Evolutionary conservation across 306 rosid genomes (phyloP).

Genomic region (Citrullus colocynthis): DNA sequence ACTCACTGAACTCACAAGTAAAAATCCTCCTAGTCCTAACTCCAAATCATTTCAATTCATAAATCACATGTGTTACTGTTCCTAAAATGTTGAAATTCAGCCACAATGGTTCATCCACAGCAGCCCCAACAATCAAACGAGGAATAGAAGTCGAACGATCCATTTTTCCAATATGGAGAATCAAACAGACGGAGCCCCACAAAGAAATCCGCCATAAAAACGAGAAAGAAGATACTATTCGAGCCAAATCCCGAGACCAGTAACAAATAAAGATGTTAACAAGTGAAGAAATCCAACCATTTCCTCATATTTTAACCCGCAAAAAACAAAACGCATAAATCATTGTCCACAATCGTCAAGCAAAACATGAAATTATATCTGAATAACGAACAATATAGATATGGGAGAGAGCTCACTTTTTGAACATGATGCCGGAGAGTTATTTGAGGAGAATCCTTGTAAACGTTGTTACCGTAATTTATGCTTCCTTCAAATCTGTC

Average conservation of each 20-base stretch:
- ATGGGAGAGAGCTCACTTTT: constrained; percentile 11
- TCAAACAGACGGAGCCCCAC: background rate
- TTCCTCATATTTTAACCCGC: background rate
- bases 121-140: background rate
- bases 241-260: background rate
- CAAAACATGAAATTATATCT: background rate
- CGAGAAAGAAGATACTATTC: background rate
- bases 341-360: background rate
- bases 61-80: background rate
- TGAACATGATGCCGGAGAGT: constrained; percentile 10
- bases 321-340: background rate
- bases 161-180: background rate
- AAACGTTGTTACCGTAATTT: too few relatives aligned
- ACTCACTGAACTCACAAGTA: background rate
- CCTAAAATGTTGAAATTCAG: background rate
- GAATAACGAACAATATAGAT: background rate
- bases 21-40: background rate
- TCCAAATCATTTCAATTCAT: background rate
- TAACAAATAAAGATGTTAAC: background rate
- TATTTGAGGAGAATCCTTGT: background rate
- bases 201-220: background rate
- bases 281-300: background rate
- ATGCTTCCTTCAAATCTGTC: too few relatives aligned
- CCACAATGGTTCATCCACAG: background rate
- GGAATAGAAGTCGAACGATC: background rate